phyloP scores from a whole-genome alignment of 176 grass and related monocot genomes.

The Bothriochloa decipiens region DNA sequence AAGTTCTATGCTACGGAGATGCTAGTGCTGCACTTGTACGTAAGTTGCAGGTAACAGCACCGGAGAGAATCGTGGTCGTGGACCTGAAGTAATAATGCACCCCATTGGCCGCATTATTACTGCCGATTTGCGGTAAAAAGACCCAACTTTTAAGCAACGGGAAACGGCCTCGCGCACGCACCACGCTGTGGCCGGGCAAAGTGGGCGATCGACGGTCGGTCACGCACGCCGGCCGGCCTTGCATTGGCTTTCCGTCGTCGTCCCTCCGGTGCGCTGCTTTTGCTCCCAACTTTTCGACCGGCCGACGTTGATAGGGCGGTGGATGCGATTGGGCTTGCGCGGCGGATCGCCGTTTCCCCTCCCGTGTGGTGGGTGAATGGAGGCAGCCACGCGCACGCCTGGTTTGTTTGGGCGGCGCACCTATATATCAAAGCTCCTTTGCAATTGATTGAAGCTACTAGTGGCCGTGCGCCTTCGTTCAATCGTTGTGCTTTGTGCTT shows the following conservation, averaged over 20 bases:
- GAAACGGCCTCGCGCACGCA: neutral
- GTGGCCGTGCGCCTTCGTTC: neutral
- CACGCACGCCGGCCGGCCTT: no score
- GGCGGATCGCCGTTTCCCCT: neutral
- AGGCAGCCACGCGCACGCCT: no score
- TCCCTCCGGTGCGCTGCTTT: no score
- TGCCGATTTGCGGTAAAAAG: neutral
- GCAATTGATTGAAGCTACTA: neutral
- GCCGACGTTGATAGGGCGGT: conserved; percentile 44
- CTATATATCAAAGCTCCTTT: no score
- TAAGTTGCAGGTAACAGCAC: no score
- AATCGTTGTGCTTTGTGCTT: no score
- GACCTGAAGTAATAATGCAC: neutral
- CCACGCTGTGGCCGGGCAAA: no score
- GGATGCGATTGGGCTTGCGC: conserved; percentile 7
- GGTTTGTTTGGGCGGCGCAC: neutral
- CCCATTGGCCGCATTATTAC: neutral
- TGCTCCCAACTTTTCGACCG: conserved; percentile 18
- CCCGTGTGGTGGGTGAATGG: neutral
- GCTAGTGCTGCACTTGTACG: no score
- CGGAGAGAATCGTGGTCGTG: no score
- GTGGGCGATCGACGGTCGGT: no score
- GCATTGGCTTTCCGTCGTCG: no score
- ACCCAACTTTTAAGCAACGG: neutral
- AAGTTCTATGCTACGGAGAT: no score